phyloP scores from a whole-genome alignment of 2,329 filamentous ascomycete species.

The Aspergillus ochraceus region DNA sequence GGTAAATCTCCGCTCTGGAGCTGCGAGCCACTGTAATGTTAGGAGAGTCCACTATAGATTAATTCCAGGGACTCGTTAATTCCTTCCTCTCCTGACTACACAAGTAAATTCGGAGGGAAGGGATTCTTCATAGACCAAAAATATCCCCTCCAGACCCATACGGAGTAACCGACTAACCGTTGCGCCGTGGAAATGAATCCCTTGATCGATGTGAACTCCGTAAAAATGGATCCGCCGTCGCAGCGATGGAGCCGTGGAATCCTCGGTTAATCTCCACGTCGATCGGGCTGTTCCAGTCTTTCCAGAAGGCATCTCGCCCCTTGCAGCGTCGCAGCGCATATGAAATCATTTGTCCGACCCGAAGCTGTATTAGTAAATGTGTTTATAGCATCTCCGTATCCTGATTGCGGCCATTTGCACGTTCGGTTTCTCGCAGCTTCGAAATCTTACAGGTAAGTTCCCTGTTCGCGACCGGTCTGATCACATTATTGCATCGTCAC shows the following conservation, averaged over 20 bases:
- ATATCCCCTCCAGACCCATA: neutral
- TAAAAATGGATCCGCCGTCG: neutral
- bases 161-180: neutral
- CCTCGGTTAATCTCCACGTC: neutral
- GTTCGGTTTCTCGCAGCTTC: neutral
- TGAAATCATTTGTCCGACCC: neutral
- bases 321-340: neutral
- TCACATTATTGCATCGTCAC: neutral
- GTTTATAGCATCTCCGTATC: too few relatives aligned
- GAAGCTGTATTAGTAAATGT: too few relatives aligned
- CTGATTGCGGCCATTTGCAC: neutral
- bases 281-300: neutral
- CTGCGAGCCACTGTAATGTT: neutral
- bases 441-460: neutral
- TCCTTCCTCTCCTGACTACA: neutral
- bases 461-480: neutral
- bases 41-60: neutral
- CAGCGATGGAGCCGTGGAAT: neutral
- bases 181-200: neutral
- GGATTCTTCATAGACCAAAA: neutral
- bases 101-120: neutral
- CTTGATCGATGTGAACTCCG: neutral
- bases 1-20: neutral
- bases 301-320: neutral
- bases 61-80: neutral